phyloP scores from a whole-genome alignment of 1,284 basidiomycete species.

The Trichosporon asahii region DNA sequence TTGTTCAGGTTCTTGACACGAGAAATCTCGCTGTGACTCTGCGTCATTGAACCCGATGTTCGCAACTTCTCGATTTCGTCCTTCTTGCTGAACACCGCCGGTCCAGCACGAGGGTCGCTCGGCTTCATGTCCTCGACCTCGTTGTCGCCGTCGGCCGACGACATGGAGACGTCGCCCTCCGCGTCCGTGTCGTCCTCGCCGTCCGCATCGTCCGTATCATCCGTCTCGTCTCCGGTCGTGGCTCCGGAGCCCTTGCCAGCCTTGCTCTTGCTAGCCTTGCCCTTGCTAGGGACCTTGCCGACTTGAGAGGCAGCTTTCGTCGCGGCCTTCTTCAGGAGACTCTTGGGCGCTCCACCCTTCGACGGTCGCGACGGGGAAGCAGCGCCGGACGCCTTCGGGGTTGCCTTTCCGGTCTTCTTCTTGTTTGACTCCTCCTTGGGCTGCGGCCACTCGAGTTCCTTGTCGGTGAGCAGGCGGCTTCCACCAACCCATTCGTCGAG shows the following conservation, averaged over 20 bases:
- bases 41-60: conserved; percentile 97
- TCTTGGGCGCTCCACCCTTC: conserved; percentile 39
- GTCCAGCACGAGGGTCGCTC: conserved; percentile 50
- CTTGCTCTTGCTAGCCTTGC: conserved; percentile 27
- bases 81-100: conserved; percentile 77
- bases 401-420: conserved; percentile 47
- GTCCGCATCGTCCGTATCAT: conserved; percentile 48
- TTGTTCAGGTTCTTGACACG: conserved; percentile 98
- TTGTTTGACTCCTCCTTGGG: conserved; percentile 48
- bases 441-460: conserved; percentile 89
- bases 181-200: conserved; percentile 58
- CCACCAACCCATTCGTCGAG: conserved; percentile 98
- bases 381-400: conserved; percentile 33
- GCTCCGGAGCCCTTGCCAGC: conserved; percentile 12
- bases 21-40: conserved; percentile 93
- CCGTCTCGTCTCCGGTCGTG: conserved; percentile 27
- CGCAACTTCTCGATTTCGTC: conserved; percentile 98
- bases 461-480: conserved; percentile 73
- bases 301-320: conserved; percentile 59
- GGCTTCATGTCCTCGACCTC: conserved; percentile 52
- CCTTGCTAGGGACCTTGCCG: conserved; percentile 52
- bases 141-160: conserved; percentile 49
- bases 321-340: conserved; percentile 69
- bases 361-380: conserved; percentile 28
- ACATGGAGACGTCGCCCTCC: conserved; percentile 59